Percentiles rank a stretch among this genome's conserved stretches.
These are phyloP conservation scores for Gamarada debralockiae DNA, from an alignment of 495 filamentous ascomycete species.

Conservation along the genomic window DNA sequence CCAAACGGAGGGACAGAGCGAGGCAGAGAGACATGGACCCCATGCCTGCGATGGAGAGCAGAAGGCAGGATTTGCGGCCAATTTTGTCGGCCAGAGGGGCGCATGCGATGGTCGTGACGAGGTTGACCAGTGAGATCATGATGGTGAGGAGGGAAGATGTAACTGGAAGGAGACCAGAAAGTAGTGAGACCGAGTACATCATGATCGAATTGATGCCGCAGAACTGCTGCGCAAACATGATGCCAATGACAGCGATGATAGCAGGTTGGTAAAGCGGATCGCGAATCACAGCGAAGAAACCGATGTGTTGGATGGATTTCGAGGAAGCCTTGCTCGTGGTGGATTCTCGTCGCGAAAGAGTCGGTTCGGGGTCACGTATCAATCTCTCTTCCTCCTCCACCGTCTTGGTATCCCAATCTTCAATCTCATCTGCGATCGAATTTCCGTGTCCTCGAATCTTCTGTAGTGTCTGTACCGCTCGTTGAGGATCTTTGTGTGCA, in stretches of 20 bases:
- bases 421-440: constrained; percentile 72
- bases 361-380: constrained; percentile 29
- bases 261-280: constrained; percentile 68
- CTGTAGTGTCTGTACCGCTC: constrained; percentile 64
- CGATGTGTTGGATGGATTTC: constrained; percentile 44
- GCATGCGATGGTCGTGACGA: constrained; percentile 73
- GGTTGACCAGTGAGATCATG: constrained; percentile 78
- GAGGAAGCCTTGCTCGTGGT: constrained; percentile 37
- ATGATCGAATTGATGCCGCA: constrained; percentile 94
- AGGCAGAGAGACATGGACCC: constrained; percentile 69
- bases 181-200: constrained; percentile 93
- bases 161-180: constrained; percentile 70
- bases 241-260: constrained; percentile 77
- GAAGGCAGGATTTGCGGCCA: constrained; percentile 77
- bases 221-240: constrained; percentile 92
- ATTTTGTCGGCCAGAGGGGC: constrained; percentile 83
- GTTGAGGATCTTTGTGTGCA: constrained; percentile 53
- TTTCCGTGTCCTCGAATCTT: constrained; percentile 66
- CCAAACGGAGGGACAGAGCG: constrained; percentile 68
- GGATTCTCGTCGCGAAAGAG: constrained; percentile 30
- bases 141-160: constrained; percentile 79
- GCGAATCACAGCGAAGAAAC: constrained; percentile 61
- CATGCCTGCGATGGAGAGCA: constrained; percentile 80
- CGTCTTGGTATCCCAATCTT: constrained; percentile 46
- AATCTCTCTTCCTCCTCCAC: constrained; percentile 44